These are phyloP conservation scores for Apiospora malaysiana DNA, from an alignment of 2,329 filamentous ascomycete species.

Conservation along the genomic window DNA sequence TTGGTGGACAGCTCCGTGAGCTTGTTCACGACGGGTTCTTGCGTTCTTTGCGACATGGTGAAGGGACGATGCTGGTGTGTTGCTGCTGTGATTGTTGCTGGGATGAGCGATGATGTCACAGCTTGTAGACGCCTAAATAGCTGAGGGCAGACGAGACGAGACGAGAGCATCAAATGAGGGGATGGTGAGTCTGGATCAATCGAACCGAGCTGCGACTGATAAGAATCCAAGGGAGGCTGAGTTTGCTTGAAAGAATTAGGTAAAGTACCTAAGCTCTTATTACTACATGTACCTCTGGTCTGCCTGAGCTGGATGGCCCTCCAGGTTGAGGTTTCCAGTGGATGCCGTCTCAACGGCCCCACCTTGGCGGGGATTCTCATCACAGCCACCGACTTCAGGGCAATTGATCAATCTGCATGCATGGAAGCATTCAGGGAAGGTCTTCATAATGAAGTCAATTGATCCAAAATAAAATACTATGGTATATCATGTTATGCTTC, in stretches of 20 bases:
- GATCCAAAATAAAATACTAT: background rate
- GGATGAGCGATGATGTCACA: constrained; percentile 21
- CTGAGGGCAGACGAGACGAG: background rate
- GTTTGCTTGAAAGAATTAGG: background rate
- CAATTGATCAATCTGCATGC: background rate
- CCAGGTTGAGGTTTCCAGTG: background rate
- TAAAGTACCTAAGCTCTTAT: no score
- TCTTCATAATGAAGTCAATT: background rate
- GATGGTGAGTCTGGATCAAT: background rate
- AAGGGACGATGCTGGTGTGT: constrained; percentile 23
- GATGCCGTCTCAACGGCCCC: background rate
- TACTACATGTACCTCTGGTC: no score
- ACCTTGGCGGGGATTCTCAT: background rate
- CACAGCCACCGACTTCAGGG: background rate
- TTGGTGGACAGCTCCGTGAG: constrained; percentile 53
- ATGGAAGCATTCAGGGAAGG: background rate
- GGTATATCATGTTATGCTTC: constrained; percentile 13
- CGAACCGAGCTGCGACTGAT: background rate
- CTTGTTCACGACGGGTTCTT: constrained; percentile 52
- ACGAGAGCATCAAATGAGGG: background rate
- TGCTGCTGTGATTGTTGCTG: background rate
- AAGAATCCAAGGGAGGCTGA: background rate
- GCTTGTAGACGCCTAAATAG: constrained; percentile 17
- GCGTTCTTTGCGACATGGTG: constrained; percentile 46
- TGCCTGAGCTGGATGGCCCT: background rate